Evolutionary conservation across 2,329 filamentous ascomycete genomes (phyloP), one percentile per base, ranked within the genome.

Genomic region (Cladorrhinum sp.): DNA sequence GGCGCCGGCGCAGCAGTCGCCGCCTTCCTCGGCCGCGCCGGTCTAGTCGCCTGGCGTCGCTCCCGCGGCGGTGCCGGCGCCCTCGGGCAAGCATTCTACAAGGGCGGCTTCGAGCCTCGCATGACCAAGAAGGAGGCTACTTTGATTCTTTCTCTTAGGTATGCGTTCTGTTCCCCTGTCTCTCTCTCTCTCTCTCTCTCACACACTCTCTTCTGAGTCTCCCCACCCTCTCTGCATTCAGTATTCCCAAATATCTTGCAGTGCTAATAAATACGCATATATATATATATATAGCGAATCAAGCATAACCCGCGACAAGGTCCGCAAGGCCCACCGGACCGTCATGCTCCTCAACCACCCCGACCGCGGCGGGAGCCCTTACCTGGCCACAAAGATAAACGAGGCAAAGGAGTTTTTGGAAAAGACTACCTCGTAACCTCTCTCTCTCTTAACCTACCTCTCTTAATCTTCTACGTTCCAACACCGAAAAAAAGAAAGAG

Each of bases 281-380:
- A n/a, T n/a, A 32, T 13, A 32, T 7, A 32, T 7, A 25, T 27
- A 62, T 64, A 98, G 93, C 65, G 95, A 99, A 78, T 86, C 92
- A 64, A 86, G 87, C 68, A 74, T 97, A 64, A 95, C 88, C 61
- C 96, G 96, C 77, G 93, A 98, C 51, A 95, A 96, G 73, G 81
- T 99, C 70, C 91, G 95, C 73, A 97, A 97, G 79, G 92, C 93
- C 69, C 95, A 99, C 78, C 89, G 95, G 65, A 92, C 88, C 58
- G 86, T 98, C 67, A 99, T 99, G 93, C 86, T 99, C 59, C 82
- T 96, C 66, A 99, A 99, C 81, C 95, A 99, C 76, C 95, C 95
- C 65, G 95, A 99, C 81, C 90, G 95, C 72, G 95, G 95, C 66
- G 95, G 95, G 41, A 97, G 92, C 73, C 95, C 95, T 7, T 99